A percentile compares a stretch with the other conserved stretches of the same genome.
Evolutionary conservation across 2,329 filamentous ascomycete species (phyloP).

Genomic region (Bimuria novae-zelandiae): DNA sequence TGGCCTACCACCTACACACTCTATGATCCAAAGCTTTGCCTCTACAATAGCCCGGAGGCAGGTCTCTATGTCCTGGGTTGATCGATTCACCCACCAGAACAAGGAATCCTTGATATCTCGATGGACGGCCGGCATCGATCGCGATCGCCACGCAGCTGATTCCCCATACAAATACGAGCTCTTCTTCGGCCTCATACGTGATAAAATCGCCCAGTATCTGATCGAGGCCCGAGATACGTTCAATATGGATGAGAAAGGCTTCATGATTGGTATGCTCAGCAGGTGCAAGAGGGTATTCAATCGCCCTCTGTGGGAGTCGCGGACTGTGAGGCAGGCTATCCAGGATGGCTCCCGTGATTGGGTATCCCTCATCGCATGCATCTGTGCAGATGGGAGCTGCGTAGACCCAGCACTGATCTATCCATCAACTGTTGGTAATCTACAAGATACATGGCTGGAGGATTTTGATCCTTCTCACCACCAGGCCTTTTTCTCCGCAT

Average conservation of each 20-base stretch:
- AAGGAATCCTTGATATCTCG: constrained; percentile 5
- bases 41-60: constrained; percentile 6
- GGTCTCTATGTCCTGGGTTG: constrained; percentile 14
- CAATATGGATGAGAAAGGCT: constrained; percentile 20
- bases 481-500: too few species aligned
- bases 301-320: background rate
- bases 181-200: constrained; percentile 18
- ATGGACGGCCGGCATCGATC: constrained; percentile 19
- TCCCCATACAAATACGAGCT: constrained; percentile 13
- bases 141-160: constrained; percentile 15
- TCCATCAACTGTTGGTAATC: background rate
- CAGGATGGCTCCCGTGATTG: constrained; percentile 6
- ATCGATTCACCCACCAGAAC: constrained; percentile 6
- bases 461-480: too few species aligned
- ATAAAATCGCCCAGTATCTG: background rate
- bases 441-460: background rate
- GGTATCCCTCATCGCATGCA: background rate
- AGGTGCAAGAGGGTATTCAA: constrained; percentile 12
- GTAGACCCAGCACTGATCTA: background rate
- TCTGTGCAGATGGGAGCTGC: background rate
- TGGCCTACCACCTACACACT: constrained; percentile 14
- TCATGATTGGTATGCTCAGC: constrained; percentile 8
- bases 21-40: constrained; percentile 17
- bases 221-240: constrained; percentile 8
- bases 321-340: background rate